Base-by-base conservation (phyloP, 31 red algal genomes). In the Porphyra umbilicalis region DNA sequence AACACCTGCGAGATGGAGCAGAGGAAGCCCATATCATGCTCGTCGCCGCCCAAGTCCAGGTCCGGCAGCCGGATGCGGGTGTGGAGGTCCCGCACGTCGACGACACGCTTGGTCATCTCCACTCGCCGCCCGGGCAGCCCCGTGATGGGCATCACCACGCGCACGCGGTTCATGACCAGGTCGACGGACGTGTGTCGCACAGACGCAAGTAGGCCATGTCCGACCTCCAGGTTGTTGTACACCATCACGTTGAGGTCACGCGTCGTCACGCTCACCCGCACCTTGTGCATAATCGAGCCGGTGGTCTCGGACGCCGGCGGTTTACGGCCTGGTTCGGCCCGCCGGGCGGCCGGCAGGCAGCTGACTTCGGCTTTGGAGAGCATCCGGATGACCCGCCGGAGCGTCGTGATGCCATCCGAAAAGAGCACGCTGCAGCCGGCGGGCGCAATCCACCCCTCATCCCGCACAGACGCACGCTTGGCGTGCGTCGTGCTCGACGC, bases 391-490 rank as follows among this genome's bases (percentile, higher is more conserved):
- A 90, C 85, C 25, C 85, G 86, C 33, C 75, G 83, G 16, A 94
- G 80, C 4, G 92, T 94, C 20, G 92, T 80, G 11, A 94, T 81
- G 37, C 85, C 92, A 79, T 94, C 92, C 10, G 92, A 94, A 83
- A 88, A 82, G 9, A 93, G 57, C 36, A 93, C 86, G 34, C 85
- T 87, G 36, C 86, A 39, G 30, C 84, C 85, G 30, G 76, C 77
- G 16, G 85, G 81, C 11, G 88, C 57, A 29, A 71, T 71, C 57
- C 57, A 71, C 18, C 57, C 25, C 57, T 71, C 57, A 29, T 71
- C 57, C 25, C 57, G 57, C 57, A 71, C 57, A 25, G 25, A n/a
- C 25, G 57, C 8, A 29, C 57, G 57, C 57, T 71, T 71, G 57
- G 25, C 25, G 57, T 29, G 25, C 25, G 25, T 10, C 4, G 57